Conservation (phyloP, 441 rosid genomes). For the Brassica hybrid region DNA sequence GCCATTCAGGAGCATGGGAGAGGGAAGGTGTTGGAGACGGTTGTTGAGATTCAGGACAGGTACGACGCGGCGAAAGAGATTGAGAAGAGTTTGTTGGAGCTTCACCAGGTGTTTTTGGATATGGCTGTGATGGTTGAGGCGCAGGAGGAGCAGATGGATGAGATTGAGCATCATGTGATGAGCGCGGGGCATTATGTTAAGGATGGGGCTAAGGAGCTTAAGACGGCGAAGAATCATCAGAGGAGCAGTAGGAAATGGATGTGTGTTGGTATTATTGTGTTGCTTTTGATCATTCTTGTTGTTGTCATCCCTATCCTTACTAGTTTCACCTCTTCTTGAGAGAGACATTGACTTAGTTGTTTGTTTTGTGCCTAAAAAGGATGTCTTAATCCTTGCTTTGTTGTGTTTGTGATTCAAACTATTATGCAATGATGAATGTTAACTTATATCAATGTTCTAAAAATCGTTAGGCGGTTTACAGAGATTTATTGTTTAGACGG, state of each 20-base stretch:
- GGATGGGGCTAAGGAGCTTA: slow-evolving; percentile 79
- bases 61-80: slow-evolving; percentile 84
- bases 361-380: not conserved
- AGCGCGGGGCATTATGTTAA: slow-evolving; percentile 80
- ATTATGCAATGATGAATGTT: not conserved
- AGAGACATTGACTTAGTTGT: slow-evolving; percentile 14
- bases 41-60: slow-evolving; percentile 88
- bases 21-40: slow-evolving; percentile 87
- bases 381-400: not conserved
- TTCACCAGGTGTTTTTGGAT: slow-evolving; percentile 87
- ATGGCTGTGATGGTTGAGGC: slow-evolving; percentile 97
- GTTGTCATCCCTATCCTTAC: slow-evolving; percentile 72
- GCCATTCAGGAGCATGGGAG: slow-evolving; percentile 95
- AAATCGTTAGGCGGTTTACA: too few species aligned
- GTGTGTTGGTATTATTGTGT: slow-evolving; percentile 71
- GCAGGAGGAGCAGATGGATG: slow-evolving; percentile 94
- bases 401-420: too few species aligned
- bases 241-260: slow-evolving; percentile 79
- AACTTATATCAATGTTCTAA: too few species aligned
- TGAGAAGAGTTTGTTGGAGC: slow-evolving; percentile 87
- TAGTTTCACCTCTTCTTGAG: slow-evolving; percentile 74
- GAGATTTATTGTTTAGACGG: too few species aligned
- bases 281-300: slow-evolving; percentile 70
- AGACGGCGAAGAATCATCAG: slow-evolving; percentile 71
- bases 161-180: slow-evolving; percentile 87